Conservation (phyloP, 1,284 basidiomycete genomes). For the Ganoderma sinense region DNA sequence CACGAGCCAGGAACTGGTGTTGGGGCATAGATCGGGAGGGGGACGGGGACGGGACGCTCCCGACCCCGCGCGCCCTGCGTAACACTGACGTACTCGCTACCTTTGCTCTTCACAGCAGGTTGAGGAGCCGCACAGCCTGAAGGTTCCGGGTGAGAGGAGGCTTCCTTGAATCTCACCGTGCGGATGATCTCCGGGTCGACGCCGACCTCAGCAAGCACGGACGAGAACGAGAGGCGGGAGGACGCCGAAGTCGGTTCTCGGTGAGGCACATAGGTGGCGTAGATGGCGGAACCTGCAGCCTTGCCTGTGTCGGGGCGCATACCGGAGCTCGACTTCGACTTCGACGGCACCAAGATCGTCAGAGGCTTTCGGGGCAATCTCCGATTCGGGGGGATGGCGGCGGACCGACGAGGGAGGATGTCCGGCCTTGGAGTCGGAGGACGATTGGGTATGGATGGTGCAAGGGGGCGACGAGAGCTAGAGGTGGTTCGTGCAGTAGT, state of each 20-base stretch:
- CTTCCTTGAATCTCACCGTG: conserved; percentile 1
- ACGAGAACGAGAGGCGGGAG: neutral
- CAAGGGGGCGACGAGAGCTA: neutral
- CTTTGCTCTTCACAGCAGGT: neutral
- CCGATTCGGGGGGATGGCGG: neutral
- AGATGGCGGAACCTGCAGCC: neutral
- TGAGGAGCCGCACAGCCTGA: neutral
- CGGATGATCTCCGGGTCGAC: neutral
- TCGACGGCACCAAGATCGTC: neutral
- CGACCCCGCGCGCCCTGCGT: neutral
- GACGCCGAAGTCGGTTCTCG: neutral
- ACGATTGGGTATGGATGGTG: neutral
- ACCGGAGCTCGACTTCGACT: neutral
- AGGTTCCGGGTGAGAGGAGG: conserved; percentile 6
- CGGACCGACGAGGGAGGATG: neutral
- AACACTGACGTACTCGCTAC: conserved; percentile 1
- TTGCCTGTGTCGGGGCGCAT: neutral
- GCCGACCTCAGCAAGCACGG: conserved; percentile 2
- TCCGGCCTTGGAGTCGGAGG: neutral
- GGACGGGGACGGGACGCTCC: neutral
- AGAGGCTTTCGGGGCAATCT: neutral
- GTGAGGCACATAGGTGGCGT: neutral
- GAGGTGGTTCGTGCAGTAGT: neutral
- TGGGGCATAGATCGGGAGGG: neutral
- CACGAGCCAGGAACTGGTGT: neutral